phyloP scores from a whole-genome alignment of 257 asterid genomes.

The Cruciata laevipes region DNA sequence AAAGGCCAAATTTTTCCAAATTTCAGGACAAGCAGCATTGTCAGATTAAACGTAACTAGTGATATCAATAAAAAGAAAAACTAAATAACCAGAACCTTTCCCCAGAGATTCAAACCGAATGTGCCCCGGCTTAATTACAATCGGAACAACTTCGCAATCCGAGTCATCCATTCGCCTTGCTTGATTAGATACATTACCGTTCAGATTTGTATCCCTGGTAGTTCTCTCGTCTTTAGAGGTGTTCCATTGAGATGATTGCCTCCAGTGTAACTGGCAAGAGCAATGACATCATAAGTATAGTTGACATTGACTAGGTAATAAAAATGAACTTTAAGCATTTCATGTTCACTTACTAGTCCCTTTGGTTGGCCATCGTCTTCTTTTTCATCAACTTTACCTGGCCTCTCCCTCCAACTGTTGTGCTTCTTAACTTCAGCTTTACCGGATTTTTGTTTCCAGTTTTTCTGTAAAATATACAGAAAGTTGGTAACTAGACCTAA shows the following conservation, averaged over 20 bases:
- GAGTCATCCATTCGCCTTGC: constrained; percentile 30
- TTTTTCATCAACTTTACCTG: constrained; percentile 25
- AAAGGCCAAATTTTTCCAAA: constrained; percentile 7
- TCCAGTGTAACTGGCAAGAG: constrained; percentile 60
- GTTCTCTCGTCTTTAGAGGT: constrained; percentile 27
- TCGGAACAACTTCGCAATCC: constrained; percentile 65
- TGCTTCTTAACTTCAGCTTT: constrained; percentile 35
- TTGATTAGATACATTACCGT: constrained; percentile 19
- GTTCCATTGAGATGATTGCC: constrained; percentile 40
- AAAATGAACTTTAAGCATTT: background rate
- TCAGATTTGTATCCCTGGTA: constrained; percentile 25
- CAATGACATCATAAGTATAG: constrained; percentile 21
- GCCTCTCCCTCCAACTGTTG: constrained; percentile 18
- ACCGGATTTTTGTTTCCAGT: constrained; percentile 61
- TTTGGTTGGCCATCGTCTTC: constrained; percentile 46
- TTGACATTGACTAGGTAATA: constrained; percentile 6
- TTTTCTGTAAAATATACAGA: constrained; percentile 40
- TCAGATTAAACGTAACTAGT: background rate
- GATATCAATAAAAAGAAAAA: background rate
- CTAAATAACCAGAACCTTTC: constrained; percentile 42
- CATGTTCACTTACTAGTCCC: constrained; percentile 57
- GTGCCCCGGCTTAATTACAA: constrained; percentile 83
- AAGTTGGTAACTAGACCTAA: background rate
- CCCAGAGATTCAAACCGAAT: constrained; percentile 85
- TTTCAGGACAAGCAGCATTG: background rate